These are phyloP conservation scores for Circinella umbellata DNA, from an alignment of 371 early-diverging fungal species.

Conservation along the genomic window DNA sequence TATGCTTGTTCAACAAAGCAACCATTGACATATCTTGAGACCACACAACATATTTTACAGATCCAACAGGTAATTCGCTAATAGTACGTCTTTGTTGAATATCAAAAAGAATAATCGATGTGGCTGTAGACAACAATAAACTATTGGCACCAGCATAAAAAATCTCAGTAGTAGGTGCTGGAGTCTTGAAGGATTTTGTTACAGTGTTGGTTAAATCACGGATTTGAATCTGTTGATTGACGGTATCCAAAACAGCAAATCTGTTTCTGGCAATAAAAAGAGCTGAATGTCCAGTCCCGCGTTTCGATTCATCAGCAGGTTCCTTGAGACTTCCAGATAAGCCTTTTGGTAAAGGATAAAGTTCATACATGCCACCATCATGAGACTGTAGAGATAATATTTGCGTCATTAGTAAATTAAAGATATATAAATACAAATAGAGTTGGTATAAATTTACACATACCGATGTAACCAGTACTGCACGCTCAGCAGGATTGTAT, in stretches of 20 bases:
- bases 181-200: constrained; percentile 88
- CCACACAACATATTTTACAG: constrained; percentile 93
- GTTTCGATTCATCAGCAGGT: constrained; percentile 67
- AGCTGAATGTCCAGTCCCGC: constrained; percentile 82
- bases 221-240: constrained; percentile 74
- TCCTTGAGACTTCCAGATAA: constrained; percentile 70
- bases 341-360: constrained; percentile 82
- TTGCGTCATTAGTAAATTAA: too few species aligned
- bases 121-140: constrained; percentile 81
- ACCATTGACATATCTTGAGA: constrained; percentile 84
- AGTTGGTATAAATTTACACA: constrained; percentile 17
- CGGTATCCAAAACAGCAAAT: constrained; percentile 91
- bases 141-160: constrained; percentile 87
- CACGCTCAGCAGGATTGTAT: constrained; percentile 94
- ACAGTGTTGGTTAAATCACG: constrained; percentile 85
- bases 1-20: constrained; percentile 93
- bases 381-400: constrained; percentile 45
- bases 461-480: constrained; percentile 82
- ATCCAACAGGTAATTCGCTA: constrained; percentile 76
- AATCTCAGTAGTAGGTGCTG: constrained; percentile 78
- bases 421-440: neutral
- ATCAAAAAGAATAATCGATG: constrained; percentile 88
- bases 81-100: constrained; percentile 79
- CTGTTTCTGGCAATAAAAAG: constrained; percentile 95
- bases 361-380: constrained; percentile 90